A percentile compares a stretch with the other conserved stretches of the same genome.
Conservation (phyloP, 2,329 filamentous ascomycete species). For the Fusarium citri region DNA sequence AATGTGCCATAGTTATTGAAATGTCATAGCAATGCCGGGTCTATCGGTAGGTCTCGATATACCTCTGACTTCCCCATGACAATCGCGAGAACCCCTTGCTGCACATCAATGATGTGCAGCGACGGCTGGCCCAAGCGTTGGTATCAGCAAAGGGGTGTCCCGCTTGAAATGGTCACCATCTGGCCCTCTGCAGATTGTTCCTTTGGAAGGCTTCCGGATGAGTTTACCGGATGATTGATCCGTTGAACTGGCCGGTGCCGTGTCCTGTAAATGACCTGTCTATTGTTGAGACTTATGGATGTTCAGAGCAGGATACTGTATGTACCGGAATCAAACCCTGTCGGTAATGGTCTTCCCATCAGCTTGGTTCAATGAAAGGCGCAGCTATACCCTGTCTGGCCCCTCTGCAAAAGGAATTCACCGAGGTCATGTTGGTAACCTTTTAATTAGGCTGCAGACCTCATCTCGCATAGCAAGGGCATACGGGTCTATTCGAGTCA, state of each 20-base stretch:
- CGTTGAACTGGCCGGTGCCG: slow-evolving; percentile 20
- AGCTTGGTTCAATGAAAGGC: slow-evolving; percentile 32
- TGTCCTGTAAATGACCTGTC: slow-evolving; percentile 23
- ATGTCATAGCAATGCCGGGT: slow-evolving; percentile 7
- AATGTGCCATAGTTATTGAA: slow-evolving; percentile 3
- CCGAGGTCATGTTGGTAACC: slow-evolving; percentile 3
- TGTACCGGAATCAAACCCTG: slow-evolving; percentile 4
- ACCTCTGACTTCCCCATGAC: slow-evolving; percentile 38
- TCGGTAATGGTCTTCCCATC: slow-evolving; percentile 32
- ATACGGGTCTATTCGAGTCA: slow-evolving; percentile 13
- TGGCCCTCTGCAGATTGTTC: slow-evolving; percentile 35
- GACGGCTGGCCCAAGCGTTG: slow-evolving; percentile 44
- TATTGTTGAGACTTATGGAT: neutral
- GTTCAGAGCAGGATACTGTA: neutral
- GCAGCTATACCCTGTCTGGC: slow-evolving; percentile 12
- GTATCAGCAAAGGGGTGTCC: slow-evolving; percentile 30
- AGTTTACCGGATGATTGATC: slow-evolving; percentile 17
- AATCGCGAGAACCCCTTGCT: slow-evolving; percentile 34
- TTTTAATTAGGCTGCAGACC: slow-evolving; percentile 2
- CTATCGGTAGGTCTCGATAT: neutral
- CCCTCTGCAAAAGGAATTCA: slow-evolving; percentile 17
- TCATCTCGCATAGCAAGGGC: slow-evolving; percentile 23
- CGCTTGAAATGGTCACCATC: slow-evolving; percentile 29
- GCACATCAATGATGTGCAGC: slow-evolving; percentile 46
- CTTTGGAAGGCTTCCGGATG: slow-evolving; percentile 9